phyloP scores from a whole-genome alignment of 2,329 filamentous ascomycete species.

The Graphium sp. region DNA sequence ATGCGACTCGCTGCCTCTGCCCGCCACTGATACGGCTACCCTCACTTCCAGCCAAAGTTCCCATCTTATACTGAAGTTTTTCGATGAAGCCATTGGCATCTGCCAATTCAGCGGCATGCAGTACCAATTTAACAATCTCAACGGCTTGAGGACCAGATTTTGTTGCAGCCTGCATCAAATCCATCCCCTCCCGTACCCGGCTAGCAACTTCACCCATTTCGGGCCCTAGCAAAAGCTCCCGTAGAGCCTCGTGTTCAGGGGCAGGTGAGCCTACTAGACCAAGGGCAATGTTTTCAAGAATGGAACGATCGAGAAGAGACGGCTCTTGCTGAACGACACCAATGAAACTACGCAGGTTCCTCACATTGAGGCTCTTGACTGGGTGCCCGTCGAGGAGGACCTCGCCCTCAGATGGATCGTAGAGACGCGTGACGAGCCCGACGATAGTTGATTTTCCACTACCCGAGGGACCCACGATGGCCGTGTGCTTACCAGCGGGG shows the following conservation, averaged over 20 bases:
- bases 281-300: slow-evolving; percentile 32
- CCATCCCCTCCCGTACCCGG: slow-evolving; percentile 30
- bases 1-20: slow-evolving; percentile 41
- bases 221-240: slow-evolving; percentile 27
- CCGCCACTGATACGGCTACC: slow-evolving; percentile 41
- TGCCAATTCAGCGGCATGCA: slow-evolving; percentile 35
- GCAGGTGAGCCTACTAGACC: slow-evolving; percentile 26
- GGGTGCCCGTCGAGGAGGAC: slow-evolving; percentile 29
- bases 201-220: slow-evolving; percentile 30
- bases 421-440: slow-evolving; percentile 36
- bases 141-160: slow-evolving; percentile 22
- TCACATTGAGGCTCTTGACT: slow-evolving; percentile 28
- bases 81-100: slow-evolving; percentile 41
- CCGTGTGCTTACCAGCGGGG: slow-evolving; percentile 32
- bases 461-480: slow-evolving; percentile 40
- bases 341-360: slow-evolving; percentile 20
- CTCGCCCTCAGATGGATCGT: slow-evolving; percentile 32
- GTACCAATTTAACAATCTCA: slow-evolving; percentile 32
- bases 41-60: slow-evolving; percentile 31
- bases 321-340: slow-evolving; percentile 28
- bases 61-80: slow-evolving; percentile 33
- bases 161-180: slow-evolving; percentile 25
- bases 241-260: slow-evolving; percentile 20
- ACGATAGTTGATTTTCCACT: slow-evolving; percentile 41
- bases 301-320: slow-evolving; percentile 24